Evolutionary conservation across 805 yeast genomes (phyloP).

Genomic region (Phaffomyces thermotolerans): DNA sequence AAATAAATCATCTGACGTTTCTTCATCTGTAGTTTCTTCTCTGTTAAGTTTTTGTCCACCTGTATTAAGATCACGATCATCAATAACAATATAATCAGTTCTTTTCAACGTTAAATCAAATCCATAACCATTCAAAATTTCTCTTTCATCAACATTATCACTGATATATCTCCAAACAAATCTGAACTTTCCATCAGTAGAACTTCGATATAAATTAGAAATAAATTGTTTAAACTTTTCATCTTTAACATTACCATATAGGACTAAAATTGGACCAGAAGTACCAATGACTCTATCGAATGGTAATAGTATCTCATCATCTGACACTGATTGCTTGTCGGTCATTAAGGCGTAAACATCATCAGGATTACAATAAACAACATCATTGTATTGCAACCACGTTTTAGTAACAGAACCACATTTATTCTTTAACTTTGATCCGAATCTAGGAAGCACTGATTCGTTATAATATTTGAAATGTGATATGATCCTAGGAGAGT

Average conservation of each 20-base stretch:
- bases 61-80: slow-evolving; percentile 40
- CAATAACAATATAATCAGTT: slow-evolving; percentile 59
- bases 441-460: slow-evolving; percentile 25
- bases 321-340: slow-evolving; percentile 15
- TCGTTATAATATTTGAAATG: slow-evolving; percentile 48
- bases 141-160: slow-evolving; percentile 16
- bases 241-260: slow-evolving; percentile 62
- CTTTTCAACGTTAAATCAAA: slow-evolving; percentile 56
- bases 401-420: slow-evolving; percentile 26
- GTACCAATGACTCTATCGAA: slow-evolving; percentile 65
- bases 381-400: slow-evolving; percentile 48
- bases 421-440: slow-evolving; percentile 15
- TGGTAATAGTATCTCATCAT: slow-evolving; percentile 24
- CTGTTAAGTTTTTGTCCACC: slow-evolving; percentile 22
- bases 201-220: slow-evolving; percentile 48
- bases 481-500: slow-evolving; percentile 58
- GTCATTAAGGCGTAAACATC: slow-evolving; percentile 78
- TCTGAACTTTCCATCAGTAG: slow-evolving; percentile 56
- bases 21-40: not conserved
- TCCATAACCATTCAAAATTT: slow-evolving; percentile 54
- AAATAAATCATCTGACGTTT: slow-evolving; percentile 7
- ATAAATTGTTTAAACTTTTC: slow-evolving; percentile 49
- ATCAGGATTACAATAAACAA: slow-evolving; percentile 54
- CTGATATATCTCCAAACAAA: slow-evolving; percentile 74
- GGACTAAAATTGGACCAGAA: slow-evolving; percentile 43